Conservation (phyloP, 768 basidiomycete genomes). For the Xanthoconium purpureum region DNA sequence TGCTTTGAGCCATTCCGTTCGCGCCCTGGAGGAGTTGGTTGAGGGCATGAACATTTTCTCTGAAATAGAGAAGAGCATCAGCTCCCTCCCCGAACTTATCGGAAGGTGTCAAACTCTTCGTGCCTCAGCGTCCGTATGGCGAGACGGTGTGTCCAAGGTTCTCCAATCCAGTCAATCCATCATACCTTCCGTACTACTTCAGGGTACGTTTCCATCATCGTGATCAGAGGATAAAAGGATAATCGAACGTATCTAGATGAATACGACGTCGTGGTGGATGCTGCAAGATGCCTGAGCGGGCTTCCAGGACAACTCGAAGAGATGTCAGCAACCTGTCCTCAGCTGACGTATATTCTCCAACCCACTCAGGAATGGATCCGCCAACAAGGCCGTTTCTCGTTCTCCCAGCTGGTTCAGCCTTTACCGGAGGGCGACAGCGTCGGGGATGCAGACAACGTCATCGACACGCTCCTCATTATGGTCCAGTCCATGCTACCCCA, state of each 20-base stretch:
- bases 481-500: slow-evolving; percentile 57
- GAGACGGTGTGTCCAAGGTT: slow-evolving; percentile 26
- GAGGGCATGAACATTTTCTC: slow-evolving; percentile 35
- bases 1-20: slow-evolving; percentile 16
- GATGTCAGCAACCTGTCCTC: slow-evolving; percentile 29
- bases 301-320: slow-evolving; percentile 26
- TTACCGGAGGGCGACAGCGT: background rate
- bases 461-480: slow-evolving; percentile 62
- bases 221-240: background rate
- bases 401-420: slow-evolving; percentile 2
- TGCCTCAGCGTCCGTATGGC: slow-evolving; percentile 27
- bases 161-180: slow-evolving; percentile 17
- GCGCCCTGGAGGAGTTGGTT: slow-evolving; percentile 38
- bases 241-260: slow-evolving; percentile 33
- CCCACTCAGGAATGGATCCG: slow-evolving; percentile 30
- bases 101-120: slow-evolving; percentile 26
- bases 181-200: slow-evolving; percentile 34
- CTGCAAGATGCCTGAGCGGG: slow-evolving; percentile 20
- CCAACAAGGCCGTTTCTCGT: slow-evolving; percentile 27
- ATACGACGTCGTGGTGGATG: slow-evolving; percentile 28
- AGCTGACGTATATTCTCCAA: slow-evolving; percentile 25
- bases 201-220: slow-evolving; percentile 29
- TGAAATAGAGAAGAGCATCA: slow-evolving; percentile 27
- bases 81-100: slow-evolving; percentile 22
- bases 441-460: slow-evolving; percentile 38